Conservation (phyloP, 345 rosid species). For the Stellera chamaejasme region DNA sequence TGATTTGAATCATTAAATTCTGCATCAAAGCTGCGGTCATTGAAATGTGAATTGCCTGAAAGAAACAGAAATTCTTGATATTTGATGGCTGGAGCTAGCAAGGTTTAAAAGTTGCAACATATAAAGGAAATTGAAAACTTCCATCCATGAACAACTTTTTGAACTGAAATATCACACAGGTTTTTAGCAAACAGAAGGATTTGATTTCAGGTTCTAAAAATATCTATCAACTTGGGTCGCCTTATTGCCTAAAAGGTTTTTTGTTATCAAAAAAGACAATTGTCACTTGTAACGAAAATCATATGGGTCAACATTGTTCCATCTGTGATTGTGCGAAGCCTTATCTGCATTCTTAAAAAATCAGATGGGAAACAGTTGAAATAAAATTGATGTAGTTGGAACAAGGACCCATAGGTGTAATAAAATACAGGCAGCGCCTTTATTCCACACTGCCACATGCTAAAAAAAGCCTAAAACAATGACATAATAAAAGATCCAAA, state of each 20-base stretch:
- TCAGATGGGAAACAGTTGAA: conserved; percentile 9
- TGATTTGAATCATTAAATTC: conserved; percentile 29
- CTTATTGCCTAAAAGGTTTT: too few relatives aligned
- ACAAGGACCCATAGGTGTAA: background rate
- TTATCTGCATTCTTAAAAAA: conserved; percentile 7
- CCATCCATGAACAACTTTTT: background rate
- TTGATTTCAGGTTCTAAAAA: too few relatives aligned
- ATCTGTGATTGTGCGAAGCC: background rate
- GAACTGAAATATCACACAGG: background rate
- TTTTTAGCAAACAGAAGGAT: too few relatives aligned
- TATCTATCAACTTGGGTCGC: too few relatives aligned
- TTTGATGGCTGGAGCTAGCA: conserved; percentile 6
- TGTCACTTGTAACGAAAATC: too few relatives aligned
- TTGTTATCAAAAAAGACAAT: too few relatives aligned
- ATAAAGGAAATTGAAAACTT: background rate
- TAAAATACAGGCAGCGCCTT: background rate
- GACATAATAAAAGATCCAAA: background rate
- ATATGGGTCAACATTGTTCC: too few relatives aligned
- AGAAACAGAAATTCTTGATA: conserved; percentile 14
- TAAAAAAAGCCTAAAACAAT: conserved; percentile 1
- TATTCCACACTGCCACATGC: background rate
- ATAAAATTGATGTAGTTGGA: background rate
- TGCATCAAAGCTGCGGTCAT: conserved; percentile 21
- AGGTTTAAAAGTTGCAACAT: background rate
- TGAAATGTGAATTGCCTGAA: conserved; percentile 46